A percentile compares a stretch with the other conserved stretches of the same genome.
Evolutionary conservation across 345 rosid genomes (phyloP).

Genomic region (Gossypium ekmanianum): DNA sequence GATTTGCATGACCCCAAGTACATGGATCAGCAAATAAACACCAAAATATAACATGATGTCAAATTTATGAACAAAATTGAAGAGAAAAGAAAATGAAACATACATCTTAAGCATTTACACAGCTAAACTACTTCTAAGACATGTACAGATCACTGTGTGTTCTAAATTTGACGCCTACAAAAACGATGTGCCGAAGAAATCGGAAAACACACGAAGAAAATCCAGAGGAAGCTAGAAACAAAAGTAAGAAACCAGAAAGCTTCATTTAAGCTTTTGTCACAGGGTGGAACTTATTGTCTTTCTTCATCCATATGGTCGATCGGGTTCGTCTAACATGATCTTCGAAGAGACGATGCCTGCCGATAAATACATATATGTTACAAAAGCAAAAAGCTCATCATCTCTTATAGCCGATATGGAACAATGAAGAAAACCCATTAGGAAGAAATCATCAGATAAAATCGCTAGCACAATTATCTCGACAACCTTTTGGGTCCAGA

Average conservation of each 20-base stretch:
- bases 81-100: background rate
- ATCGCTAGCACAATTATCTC: background rate
- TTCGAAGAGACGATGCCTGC: constrained; percentile 67
- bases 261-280: constrained; percentile 31
- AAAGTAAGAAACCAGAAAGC: background rate
- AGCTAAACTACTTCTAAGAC: background rate
- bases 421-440: background rate
- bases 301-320: constrained; percentile 65
- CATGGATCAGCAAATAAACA: background rate
- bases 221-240: background rate
- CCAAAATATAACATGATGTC: background rate
- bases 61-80: background rate
- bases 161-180: background rate
- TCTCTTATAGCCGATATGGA: background rate
- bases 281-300: constrained; percentile 42
- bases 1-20: background rate
- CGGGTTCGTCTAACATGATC: constrained; percentile 71
- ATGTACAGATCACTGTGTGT: background rate
- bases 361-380: constrained; percentile 1
- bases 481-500: background rate
- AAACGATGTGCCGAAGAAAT: background rate
- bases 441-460: background rate
- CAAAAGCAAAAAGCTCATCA: background rate
- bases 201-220: background rate
- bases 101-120: background rate